A percentile compares a stretch with the other conserved stretches of the same genome.
Evolutionary conservation across 305 asterid genomes (phyloP).

Genomic region (Solanum hybrid): DNA sequence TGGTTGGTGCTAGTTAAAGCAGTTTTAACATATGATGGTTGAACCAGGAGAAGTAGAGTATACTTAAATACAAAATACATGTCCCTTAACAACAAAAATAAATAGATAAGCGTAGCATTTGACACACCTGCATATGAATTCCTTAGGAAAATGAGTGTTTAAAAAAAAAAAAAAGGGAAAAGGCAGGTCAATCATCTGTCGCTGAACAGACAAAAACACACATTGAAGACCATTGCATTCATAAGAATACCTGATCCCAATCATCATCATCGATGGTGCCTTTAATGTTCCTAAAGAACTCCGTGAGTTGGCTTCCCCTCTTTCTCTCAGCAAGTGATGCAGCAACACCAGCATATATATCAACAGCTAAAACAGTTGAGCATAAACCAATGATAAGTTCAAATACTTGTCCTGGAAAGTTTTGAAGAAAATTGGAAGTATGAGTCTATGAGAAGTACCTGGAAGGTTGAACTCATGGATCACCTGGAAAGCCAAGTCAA

Average conservation of each 20-base stretch:
- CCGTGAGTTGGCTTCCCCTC: constrained; percentile 92
- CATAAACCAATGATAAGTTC: constrained; percentile 13
- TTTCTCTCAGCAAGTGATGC: constrained; percentile 97
- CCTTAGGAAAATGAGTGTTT: not conserved
- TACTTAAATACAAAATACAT: not conserved
- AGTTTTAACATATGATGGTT: not conserved
- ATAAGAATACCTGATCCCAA: constrained; percentile 78
- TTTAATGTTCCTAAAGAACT: constrained; percentile 86
- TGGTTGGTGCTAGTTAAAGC: not conserved
- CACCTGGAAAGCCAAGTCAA: constrained; percentile 89
- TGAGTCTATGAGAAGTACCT: constrained; percentile 32
- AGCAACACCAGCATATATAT: constrained; percentile 96
- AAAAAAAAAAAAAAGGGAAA: not conserved
- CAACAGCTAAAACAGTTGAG: constrained; percentile 58
- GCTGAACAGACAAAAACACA: not conserved
- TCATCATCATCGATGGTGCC: constrained; percentile 95
- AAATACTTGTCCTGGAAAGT: not conserved
- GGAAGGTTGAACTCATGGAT: constrained; percentile 86
- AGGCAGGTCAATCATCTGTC: not conserved
- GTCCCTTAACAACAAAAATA: not conserved
- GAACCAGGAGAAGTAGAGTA: not conserved
- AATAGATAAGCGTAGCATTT: not conserved
- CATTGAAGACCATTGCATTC: not conserved
- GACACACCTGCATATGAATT: not conserved
- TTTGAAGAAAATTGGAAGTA: not conserved